Percentiles rank a stretch among this genome's conserved stretches.
These are phyloP conservation scores for Coemansia sp. DNA, from an alignment of 192 early-diverging fungal genomes.

Conservation along the genomic window DNA sequence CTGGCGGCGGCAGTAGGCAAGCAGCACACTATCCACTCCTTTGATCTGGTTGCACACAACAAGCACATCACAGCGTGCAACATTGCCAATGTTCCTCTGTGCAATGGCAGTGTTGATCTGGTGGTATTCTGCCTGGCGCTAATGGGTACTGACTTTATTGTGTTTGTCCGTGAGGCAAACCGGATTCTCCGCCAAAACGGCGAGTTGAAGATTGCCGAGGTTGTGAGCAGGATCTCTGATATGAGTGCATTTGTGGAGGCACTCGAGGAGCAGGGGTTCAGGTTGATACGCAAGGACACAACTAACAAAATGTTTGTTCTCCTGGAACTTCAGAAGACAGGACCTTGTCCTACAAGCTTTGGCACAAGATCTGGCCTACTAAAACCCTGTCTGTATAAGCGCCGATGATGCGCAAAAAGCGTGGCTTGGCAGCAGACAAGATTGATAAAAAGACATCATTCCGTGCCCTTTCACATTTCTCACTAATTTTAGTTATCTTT, in stretches of 20 bases:
- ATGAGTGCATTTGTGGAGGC: constrained; percentile 72
- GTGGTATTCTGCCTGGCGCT: constrained; percentile 89
- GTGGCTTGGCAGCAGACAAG: not conserved
- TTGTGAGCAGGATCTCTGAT: constrained; percentile 83
- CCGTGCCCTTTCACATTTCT: not conserved
- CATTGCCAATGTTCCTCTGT: constrained; percentile 84
- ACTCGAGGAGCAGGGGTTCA: constrained; percentile 76
- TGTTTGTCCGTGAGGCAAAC: constrained; percentile 86
- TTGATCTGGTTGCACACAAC: constrained; percentile 84
- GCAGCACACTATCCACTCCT: constrained; percentile 73
- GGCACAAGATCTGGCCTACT: constrained; percentile 21
- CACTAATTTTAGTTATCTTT: not conserved
- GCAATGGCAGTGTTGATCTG: constrained; percentile 68
- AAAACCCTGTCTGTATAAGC: constrained; percentile 66
- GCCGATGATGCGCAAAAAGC: constrained; percentile 18
- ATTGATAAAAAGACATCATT: not conserved
- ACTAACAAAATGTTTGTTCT: constrained; percentile 95
- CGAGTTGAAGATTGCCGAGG: constrained; percentile 92
- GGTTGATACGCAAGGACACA: constrained; percentile 68
- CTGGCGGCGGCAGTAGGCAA: constrained; percentile 68
- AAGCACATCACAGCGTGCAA: constrained; percentile 84
- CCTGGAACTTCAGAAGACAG: constrained; percentile 73
- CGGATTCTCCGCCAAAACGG: constrained; percentile 77
- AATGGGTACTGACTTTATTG: constrained; percentile 95
- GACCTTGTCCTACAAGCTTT: constrained; percentile 28